Conservation (phyloP, 192 early-diverging fungal species). For the Coemansia sp. region DNA sequence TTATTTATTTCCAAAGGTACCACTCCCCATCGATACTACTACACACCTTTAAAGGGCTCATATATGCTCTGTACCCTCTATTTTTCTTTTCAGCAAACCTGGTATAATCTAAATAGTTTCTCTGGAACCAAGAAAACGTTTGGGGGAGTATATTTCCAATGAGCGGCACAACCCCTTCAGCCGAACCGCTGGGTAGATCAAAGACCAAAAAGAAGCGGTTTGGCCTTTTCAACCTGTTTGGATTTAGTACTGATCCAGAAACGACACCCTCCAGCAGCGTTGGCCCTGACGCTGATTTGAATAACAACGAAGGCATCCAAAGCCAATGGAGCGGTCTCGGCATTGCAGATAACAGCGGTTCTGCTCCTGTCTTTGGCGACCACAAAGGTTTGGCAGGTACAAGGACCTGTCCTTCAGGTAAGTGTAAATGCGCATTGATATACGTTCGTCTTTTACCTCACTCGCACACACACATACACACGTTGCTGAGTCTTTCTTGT, state of each 20-base stretch:
- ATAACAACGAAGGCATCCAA: not conserved
- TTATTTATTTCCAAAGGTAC: no score
- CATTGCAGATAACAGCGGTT: constrained; percentile 12
- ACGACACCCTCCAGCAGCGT: not conserved
- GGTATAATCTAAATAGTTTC: not conserved
- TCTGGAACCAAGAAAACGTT: not conserved
- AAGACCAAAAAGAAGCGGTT: constrained; percentile 31
- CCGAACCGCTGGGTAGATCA: constrained; percentile 18
- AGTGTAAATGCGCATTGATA: not conserved
- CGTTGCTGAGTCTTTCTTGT: no score
- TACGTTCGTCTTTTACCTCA: not conserved
- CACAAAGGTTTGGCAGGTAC: not conserved
- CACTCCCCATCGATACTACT: no score
- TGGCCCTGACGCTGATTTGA: not conserved
- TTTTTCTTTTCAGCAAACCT: no score
- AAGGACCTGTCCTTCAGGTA: not conserved
- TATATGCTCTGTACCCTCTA: no score
- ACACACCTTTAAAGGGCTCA: no score
- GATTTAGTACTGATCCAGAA: constrained; percentile 20
- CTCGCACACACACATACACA: no score
- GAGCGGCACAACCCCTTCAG: constrained; percentile 13
- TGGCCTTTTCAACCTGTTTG: constrained; percentile 50
- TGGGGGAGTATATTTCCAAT: constrained; percentile 4
- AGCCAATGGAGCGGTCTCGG: constrained; percentile 11
- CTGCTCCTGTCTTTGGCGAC: not conserved